Conservation (phyloP, 495 filamentous ascomycete species). For the Hyphodiscus hymeniophilus region DNA sequence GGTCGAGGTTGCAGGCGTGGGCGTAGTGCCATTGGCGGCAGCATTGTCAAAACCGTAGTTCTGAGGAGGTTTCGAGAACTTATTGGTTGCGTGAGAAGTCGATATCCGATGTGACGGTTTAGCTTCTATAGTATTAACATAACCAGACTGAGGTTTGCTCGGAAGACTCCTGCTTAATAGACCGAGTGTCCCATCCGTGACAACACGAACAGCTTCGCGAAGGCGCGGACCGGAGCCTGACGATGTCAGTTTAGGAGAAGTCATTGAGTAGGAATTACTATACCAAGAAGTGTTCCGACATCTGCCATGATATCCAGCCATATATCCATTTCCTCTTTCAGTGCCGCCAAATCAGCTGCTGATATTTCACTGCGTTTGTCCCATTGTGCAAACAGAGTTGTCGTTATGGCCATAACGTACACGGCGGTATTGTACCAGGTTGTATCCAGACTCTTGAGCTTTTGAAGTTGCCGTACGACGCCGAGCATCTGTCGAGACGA, state of each 20-base stretch:
- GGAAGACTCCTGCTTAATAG: constrained; percentile 8
- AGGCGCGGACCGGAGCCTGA: constrained; percentile 21
- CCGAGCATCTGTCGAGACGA: constrained; percentile 54
- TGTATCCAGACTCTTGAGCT: constrained; percentile 62
- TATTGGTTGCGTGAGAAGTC: background rate
- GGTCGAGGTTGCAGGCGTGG: constrained; percentile 2
- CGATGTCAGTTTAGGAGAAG: constrained; percentile 4
- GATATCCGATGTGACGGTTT: constrained; percentile 3
- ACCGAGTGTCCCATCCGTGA: constrained; percentile 20
- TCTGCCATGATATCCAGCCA: constrained; percentile 64
- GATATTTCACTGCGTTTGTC: constrained; percentile 53
- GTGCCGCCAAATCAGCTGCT: constrained; percentile 39
- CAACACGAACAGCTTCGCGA: constrained; percentile 19
- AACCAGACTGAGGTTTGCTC: background rate
- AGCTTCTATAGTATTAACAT: background rate
- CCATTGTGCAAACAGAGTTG: constrained; percentile 60
- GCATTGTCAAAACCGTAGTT: constrained; percentile 5
- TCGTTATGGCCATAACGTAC: constrained; percentile 67
- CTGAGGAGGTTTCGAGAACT: background rate
- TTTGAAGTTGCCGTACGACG: constrained; percentile 48
- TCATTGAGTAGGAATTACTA: background rate
- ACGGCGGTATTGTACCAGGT: constrained; percentile 70
- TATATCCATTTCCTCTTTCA: constrained; percentile 57
- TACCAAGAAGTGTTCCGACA: constrained; percentile 22
- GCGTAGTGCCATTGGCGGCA: constrained; percentile 1